Base-by-base conservation (phyloP, 1,139 yeast genomes). In the Scheffersomyces stambukii region DNA sequence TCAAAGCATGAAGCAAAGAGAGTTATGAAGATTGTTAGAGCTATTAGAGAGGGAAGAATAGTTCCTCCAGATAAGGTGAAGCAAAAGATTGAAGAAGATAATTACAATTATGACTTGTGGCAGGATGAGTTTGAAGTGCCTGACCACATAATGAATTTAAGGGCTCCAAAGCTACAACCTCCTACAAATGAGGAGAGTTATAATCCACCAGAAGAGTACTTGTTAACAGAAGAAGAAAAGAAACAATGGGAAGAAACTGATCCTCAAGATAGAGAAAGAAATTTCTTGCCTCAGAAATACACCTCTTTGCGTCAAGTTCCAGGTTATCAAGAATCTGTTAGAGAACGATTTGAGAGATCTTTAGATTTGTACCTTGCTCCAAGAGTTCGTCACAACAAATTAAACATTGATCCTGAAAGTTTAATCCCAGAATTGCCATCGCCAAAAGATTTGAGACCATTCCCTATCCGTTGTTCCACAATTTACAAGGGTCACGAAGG, bases 131-230 rank as follows among this genome's bases (percentile, higher is more conserved):
- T 59, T 30, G 82, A 80, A 39, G 43, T 60, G 2, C 52, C 57
- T 21, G 79, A 75, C 45, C 96, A 89, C 57, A 68, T 88, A 23
- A 88, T 88, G 96, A 86, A 77, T 41, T 65, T 89, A 44, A 77
- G 96, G 52, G 98, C 98, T 13, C 98, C 99, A 21, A 91, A 91
- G 56, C 50, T 88, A 48, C 78, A 95, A 12, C 97, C 97, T 25
- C 99, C 99, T 37, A 86, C 96, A 1, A 79, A 93, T 52, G 98
- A 89, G 45, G 96, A 91, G 60, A 81, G 94, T 46, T 91, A 91
- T 58, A 91, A 91, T 51, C 99, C 99, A 25, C 99, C 99, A 9
- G 96, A 75, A 52, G 99, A 91, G 63, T 91, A 91, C 50, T 60
- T 91, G 43, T 64, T 85, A 38, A 79, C 77, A 9, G 83, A 77